These are phyloP conservation scores for Chlorella sorokiniana DNA, from an alignment of 139 green algal species.

Conservation along the genomic window DNA sequence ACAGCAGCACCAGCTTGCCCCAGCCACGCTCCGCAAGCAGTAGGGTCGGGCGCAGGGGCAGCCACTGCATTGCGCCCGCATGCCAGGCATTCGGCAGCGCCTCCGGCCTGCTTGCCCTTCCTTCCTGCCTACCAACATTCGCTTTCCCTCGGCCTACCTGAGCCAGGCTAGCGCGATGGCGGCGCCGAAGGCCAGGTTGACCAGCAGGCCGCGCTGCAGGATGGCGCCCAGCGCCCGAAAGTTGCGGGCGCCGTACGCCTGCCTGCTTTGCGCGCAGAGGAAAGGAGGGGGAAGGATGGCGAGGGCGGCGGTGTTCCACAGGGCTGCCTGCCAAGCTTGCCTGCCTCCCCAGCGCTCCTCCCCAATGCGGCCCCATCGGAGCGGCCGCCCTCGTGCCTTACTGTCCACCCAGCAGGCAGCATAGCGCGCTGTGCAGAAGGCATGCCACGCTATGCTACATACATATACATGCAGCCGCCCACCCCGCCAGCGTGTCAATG, in stretches of 20 bases:
- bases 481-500: constrained; percentile 15
- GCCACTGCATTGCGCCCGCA: not conserved
- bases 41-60: not conserved
- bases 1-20: no score
- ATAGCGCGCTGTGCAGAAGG: no score
- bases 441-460: not conserved
- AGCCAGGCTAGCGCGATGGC: constrained; percentile 7
- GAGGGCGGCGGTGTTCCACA: not conserved
- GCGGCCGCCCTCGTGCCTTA: no score
- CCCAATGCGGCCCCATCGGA: no score
- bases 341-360: not conserved
- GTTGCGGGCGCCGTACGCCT: constrained; percentile 9
- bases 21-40: not conserved
- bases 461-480: not conserved
- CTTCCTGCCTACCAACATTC: no score
- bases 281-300: no score
- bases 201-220: constrained; percentile 7
- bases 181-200: not conserved
- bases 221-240: not conserved
- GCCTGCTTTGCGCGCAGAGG: not conserved
- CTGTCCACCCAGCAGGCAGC: not conserved
- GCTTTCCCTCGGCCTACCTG: not conserved
- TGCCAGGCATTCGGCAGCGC: not conserved
- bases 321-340: not conserved
- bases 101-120: no score